Evolutionary conservation across 2,329 filamentous ascomycete species (phyloP).

Genomic region (Fusarium pseudonygamai): DNA sequence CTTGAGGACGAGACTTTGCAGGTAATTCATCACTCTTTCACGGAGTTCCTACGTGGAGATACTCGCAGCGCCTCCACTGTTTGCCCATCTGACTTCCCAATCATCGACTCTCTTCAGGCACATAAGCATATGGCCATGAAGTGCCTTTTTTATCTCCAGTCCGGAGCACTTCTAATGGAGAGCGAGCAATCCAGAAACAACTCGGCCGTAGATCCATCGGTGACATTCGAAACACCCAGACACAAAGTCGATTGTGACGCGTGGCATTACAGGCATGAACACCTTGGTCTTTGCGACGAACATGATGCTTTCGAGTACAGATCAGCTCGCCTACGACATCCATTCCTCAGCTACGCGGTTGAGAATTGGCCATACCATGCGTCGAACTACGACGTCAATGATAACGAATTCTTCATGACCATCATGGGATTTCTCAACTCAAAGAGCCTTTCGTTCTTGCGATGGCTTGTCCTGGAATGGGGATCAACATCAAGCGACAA

Average conservation of each 20-base stretch:
- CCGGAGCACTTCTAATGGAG: slow-evolving; percentile 22
- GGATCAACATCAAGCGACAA: slow-evolving; percentile 9
- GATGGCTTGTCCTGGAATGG: slow-evolving; percentile 36
- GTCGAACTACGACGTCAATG: slow-evolving; percentile 26
- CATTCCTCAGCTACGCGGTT: slow-evolving; percentile 33
- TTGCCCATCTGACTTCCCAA: slow-evolving; percentile 13
- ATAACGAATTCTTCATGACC: slow-evolving; percentile 13
- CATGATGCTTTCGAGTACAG: slow-evolving; percentile 18
- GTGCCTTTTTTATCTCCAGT: slow-evolving; percentile 31
- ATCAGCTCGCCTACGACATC: slow-evolving; percentile 27
- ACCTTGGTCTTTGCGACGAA: background rate
- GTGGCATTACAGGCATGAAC: background rate
- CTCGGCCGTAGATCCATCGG: background rate
- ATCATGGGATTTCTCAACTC: slow-evolving; percentile 11
- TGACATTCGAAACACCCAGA: slow-evolving; percentile 1
- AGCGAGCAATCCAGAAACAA: background rate
- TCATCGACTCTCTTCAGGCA: slow-evolving; percentile 25
- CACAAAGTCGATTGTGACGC: background rate
- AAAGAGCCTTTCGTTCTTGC: slow-evolving; percentile 2
- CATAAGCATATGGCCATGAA: slow-evolving; percentile 32
- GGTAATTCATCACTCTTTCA: slow-evolving; percentile 60
- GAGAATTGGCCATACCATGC: slow-evolving; percentile 40
- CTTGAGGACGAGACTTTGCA: slow-evolving; percentile 55
- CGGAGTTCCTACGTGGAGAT: slow-evolving; percentile 54
- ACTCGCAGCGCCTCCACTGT: background rate